Percentiles rank a stretch among this genome's conserved stretches.
Evolutionary conservation across 345 rosid species (phyloP).

Genomic region (Rhodamnia rubescens): DNA sequence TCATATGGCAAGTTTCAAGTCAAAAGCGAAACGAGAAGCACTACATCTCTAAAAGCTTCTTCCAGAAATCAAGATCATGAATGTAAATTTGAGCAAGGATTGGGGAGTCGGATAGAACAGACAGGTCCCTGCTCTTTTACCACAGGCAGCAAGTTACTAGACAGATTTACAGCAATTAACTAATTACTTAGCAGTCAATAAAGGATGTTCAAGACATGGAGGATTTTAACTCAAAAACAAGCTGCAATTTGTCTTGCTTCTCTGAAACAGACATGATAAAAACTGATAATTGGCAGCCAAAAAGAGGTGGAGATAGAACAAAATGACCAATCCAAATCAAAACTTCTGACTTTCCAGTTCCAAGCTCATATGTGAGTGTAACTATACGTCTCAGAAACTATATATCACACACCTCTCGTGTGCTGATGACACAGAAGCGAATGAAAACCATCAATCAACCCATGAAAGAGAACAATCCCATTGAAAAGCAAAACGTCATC

Average conservation of each 20-base stretch:
- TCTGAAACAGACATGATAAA: neutral
- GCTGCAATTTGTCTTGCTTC: neutral
- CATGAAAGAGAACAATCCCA: neutral
- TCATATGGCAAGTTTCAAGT: neutral
- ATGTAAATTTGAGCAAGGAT: neutral
- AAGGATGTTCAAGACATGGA: neutral
- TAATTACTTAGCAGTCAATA: neutral
- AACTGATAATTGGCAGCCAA: neutral
- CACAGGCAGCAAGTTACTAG: neutral
- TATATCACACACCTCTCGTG: neutral
- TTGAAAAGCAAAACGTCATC: neutral
- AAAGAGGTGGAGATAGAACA: neutral
- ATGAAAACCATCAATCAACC: neutral
- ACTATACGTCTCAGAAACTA: neutral
- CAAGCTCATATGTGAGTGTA: neutral
- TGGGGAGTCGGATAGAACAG: neutral
- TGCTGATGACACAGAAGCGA: neutral
- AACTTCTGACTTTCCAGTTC: neutral
- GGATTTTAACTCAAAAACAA: neutral
- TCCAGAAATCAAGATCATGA: neutral
- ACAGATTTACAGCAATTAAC: neutral
- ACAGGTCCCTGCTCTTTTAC: neutral
- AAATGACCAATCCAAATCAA: neutral
- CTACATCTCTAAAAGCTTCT: neutral
- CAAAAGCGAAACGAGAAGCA: neutral